Conservation (phyloP, 306 rosid species). For the Gynostemma pentaphyllum region DNA sequence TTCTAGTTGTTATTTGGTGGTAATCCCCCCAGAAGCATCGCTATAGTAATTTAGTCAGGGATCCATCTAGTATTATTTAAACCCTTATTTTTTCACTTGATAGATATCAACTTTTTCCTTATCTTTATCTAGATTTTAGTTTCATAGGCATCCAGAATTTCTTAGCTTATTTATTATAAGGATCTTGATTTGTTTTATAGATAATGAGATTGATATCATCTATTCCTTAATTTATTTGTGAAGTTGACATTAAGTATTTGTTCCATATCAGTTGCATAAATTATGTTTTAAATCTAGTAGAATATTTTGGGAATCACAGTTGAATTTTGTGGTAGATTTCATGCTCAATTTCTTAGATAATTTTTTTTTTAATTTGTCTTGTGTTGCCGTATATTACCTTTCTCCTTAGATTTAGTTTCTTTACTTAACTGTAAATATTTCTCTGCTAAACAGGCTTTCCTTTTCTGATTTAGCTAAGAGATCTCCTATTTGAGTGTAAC, state of each 20-base stretch:
- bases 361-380: background rate
- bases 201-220: background rate
- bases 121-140: background rate
- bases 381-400: background rate
- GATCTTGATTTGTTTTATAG: background rate
- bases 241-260: background rate
- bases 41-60: background rate
- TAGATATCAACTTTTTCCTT: background rate
- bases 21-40: background rate
- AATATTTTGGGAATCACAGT: background rate
- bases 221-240: background rate
- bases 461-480: background rate
- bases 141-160: too few relatives aligned
- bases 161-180: too few relatives aligned
- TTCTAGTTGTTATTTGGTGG: background rate
- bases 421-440: background rate
- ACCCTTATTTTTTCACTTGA: conserved; percentile 7
- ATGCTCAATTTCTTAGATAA: background rate
- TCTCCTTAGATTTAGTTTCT: background rate
- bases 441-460: background rate
- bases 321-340: background rate
- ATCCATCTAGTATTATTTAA: background rate
- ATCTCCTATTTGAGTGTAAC: background rate
- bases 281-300: background rate
- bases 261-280: background rate